These are phyloP conservation scores for Selaginella moellendorffii DNA, from an alignment of 75 land plant genomes.

Conservation along the genomic window DNA sequence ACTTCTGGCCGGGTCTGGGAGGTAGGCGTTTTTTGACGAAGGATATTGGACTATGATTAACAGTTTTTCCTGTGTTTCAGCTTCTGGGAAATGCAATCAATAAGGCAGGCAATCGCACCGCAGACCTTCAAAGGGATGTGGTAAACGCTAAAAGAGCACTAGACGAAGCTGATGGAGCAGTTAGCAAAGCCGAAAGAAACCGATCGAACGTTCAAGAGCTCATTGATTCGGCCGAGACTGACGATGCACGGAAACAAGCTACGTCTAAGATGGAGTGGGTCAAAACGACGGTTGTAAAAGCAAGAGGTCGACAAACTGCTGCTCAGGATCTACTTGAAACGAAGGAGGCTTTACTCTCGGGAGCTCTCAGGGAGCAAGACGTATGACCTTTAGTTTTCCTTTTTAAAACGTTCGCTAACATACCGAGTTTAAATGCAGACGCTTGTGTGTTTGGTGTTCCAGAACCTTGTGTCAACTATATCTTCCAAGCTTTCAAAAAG, in stretches of 20 bases:
- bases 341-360: conserved; percentile 65
- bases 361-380: conserved; percentile 71
- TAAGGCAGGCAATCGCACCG: conserved; percentile 73
- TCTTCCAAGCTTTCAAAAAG: conserved; percentile 37
- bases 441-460: conserved; percentile 47
- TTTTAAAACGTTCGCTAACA: background rate
- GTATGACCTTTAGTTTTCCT: no score
- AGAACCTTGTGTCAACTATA: conserved; percentile 39
- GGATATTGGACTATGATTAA: no score
- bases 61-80: conserved; percentile 19
- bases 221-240: conserved; percentile 44
- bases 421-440: conserved; percentile 22
- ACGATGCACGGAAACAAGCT: conserved; percentile 39
- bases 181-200: conserved; percentile 43
- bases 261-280: conserved; percentile 52
- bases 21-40: conserved; percentile 29
- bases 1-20: conserved; percentile 78
- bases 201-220: conserved; percentile 50
- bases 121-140: conserved; percentile 63
- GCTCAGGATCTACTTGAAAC: conserved; percentile 56
- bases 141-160: conserved; percentile 33
- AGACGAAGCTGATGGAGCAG: conserved; percentile 31
- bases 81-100: conserved; percentile 68
- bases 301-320: conserved; percentile 46
- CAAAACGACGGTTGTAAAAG: conserved; percentile 42